Evolutionary conservation across 495 filamentous ascomycete genomes (phyloP).

Genomic region (Rostrohypoxylon terebratum): DNA sequence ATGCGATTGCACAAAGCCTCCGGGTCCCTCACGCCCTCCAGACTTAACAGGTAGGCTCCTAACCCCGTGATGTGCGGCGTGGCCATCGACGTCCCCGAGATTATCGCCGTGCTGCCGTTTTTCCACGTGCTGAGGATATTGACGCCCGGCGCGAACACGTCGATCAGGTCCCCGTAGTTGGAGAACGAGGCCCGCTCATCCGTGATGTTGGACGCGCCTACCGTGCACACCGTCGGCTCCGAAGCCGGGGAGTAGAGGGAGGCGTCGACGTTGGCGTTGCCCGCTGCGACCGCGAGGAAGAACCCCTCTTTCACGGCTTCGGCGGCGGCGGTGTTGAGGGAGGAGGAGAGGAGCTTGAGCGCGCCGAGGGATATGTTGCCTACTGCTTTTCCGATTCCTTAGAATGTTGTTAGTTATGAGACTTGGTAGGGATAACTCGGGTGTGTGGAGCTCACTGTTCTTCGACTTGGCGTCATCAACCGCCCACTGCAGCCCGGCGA

Average conservation of each 20-base stretch:
- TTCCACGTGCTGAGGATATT: slow-evolving; percentile 51
- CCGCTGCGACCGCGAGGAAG: slow-evolving; percentile 60
- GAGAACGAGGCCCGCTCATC: slow-evolving; percentile 63
- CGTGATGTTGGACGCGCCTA: slow-evolving; percentile 58
- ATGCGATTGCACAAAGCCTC: slow-evolving; percentile 49
- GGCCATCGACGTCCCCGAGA: slow-evolving; percentile 67
- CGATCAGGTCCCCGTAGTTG: slow-evolving; percentile 64
- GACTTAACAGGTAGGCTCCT: slow-evolving; percentile 59
- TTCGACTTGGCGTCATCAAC: slow-evolving; percentile 51
- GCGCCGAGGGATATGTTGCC: slow-evolving; percentile 63
- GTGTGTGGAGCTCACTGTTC: slow-evolving; percentile 29
- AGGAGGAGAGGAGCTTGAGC: slow-evolving; percentile 49
- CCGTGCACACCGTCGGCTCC: slow-evolving; percentile 62
- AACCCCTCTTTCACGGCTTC: slow-evolving; percentile 56
- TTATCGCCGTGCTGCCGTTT: slow-evolving; percentile 53
- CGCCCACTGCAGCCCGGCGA: slow-evolving; percentile 64
- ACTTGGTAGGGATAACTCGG: not conserved
- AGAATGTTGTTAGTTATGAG: not conserved
- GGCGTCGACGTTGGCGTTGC: slow-evolving; percentile 53
- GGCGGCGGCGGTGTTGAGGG: slow-evolving; percentile 56
- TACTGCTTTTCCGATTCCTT: slow-evolving; percentile 53
- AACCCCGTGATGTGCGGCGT: slow-evolving; percentile 64
- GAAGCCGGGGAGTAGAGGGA: slow-evolving; percentile 59
- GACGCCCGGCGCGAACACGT: slow-evolving; percentile 59
- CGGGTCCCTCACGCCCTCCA: slow-evolving; percentile 49